A percentile compares a stretch with the other conserved stretches of the same genome.
Evolutionary conservation across 2,329 filamentous ascomycete genomes (phyloP).

Genomic region (Microdochium bolleyi): DNA sequence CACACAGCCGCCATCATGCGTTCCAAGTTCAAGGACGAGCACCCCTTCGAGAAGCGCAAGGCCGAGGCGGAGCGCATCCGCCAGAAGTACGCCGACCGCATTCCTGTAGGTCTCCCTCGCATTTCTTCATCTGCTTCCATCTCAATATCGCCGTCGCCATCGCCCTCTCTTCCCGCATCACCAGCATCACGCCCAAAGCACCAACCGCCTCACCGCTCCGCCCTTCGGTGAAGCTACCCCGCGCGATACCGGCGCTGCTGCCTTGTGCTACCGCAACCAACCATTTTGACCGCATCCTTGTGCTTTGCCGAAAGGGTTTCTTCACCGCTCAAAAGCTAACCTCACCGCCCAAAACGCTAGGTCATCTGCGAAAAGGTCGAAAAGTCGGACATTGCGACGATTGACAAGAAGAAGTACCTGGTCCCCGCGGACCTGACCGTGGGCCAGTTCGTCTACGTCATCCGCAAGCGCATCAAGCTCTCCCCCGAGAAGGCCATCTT

Average conservation of each 20-base stretch:
- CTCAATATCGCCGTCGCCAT: constrained; percentile 1
- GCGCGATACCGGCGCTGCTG: neutral
- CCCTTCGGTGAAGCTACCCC: neutral
- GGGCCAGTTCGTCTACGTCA: constrained; percentile 99
- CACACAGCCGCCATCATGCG: constrained; percentile 61
- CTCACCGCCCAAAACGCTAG: constrained; percentile 33
- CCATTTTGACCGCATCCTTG: constrained; percentile 6
- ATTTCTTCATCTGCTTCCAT: constrained; percentile 1
- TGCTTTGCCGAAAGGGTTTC: no score
- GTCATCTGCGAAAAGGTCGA: constrained; percentile 99
- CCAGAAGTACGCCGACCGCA: constrained; percentile 97
- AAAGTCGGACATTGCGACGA: constrained; percentile 97
- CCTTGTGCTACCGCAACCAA: neutral
- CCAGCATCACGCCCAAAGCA: neutral
- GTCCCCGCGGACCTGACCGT: constrained; percentile 96
- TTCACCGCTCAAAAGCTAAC: neutral
- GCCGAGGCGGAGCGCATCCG: constrained; percentile 98
- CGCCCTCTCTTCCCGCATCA: neutral
- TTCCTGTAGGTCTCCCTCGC: constrained; percentile 67
- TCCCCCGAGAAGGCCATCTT: constrained; percentile 99
- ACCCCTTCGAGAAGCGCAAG: constrained; percentile 99
- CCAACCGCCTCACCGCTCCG: neutral
- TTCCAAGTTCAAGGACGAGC: constrained; percentile 99
- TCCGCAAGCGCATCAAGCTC: constrained; percentile 99
- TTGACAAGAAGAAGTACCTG: constrained; percentile 99